Percentiles rank a stretch among this genome's conserved stretches.
phyloP scores from a whole-genome alignment of 2,329 filamentous ascomycete genomes.

The Gaeumannomyces tritici region DNA sequence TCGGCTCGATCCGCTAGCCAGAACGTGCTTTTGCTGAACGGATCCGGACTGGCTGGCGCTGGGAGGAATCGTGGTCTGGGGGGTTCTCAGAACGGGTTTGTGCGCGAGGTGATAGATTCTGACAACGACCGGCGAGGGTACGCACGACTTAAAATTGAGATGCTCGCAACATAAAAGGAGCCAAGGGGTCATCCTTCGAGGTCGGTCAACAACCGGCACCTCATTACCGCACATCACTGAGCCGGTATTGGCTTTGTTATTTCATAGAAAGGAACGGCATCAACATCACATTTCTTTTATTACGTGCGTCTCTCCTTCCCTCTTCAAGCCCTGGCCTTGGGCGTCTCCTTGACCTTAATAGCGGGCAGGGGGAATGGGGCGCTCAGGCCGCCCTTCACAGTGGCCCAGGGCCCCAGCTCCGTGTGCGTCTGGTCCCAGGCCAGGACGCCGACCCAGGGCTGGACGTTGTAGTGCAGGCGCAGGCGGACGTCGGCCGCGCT shows the following conservation, averaged over 20 bases:
- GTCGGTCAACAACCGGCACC: too few relatives aligned
- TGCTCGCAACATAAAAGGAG: too few relatives aligned
- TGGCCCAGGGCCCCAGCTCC: conserved; percentile 54
- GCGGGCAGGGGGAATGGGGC: conserved; percentile 55
- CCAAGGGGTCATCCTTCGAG: too few relatives aligned
- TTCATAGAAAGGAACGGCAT: neutral
- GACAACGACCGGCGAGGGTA: too few relatives aligned
- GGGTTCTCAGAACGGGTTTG: too few relatives aligned
- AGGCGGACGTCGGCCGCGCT: conserved; percentile 65
- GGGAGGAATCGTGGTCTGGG: too few relatives aligned
- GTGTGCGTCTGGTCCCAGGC: conserved; percentile 60
- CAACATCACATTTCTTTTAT: neutral
- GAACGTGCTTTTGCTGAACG: too few relatives aligned
- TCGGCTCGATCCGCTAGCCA: too few relatives aligned
- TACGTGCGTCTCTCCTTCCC: neutral
- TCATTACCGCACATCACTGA: too few relatives aligned
- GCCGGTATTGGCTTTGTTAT: neutral
- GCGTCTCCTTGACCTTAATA: conserved; percentile 47
- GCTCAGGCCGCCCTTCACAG: conserved; percentile 54
- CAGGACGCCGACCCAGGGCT: conserved; percentile 88
- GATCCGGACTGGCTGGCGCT: too few relatives aligned
- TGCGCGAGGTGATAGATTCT: too few relatives aligned
- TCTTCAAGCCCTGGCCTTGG: neutral
- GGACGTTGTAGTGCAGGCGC: conserved; percentile 87
- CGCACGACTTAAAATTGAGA: too few relatives aligned